Evolutionary conservation across 2,329 filamentous ascomycete genomes (phyloP).

Genomic region (Aspergillus fumigatus): DNA sequence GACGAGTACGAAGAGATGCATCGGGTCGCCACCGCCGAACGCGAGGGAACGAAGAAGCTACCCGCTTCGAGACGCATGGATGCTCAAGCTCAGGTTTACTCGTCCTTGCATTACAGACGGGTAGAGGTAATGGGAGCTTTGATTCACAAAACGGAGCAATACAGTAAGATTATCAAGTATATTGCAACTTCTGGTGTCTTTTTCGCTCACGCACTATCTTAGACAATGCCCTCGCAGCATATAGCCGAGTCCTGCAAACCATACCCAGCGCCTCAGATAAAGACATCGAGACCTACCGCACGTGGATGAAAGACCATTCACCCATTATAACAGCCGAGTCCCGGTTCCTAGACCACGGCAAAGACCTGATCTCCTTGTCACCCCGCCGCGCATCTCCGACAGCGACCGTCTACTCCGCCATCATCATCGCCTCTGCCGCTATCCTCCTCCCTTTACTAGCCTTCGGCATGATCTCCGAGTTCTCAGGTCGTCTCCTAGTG

Average conservation of each 20-base stretch:
- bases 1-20: slow-evolving; percentile 55
- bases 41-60: slow-evolving; percentile 27
- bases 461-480: slow-evolving; percentile 55
- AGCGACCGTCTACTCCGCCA: slow-evolving; percentile 33
- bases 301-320: slow-evolving; percentile 49
- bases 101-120: slow-evolving; percentile 51
- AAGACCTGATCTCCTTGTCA: slow-evolving; percentile 42
- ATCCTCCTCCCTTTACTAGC: slow-evolving; percentile 56
- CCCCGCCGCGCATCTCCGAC: slow-evolving; percentile 17
- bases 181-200: background rate
- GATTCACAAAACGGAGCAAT: slow-evolving; percentile 57
- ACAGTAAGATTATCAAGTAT: slow-evolving; percentile 44
- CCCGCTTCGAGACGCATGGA: slow-evolving; percentile 40
- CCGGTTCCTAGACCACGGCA: slow-evolving; percentile 48
- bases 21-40: slow-evolving; percentile 27
- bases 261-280: slow-evolving; percentile 42
- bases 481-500: slow-evolving; percentile 55
- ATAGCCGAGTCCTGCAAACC: slow-evolving; percentile 44
- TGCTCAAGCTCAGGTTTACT: slow-evolving; percentile 46
- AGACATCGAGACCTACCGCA: slow-evolving; percentile 50
- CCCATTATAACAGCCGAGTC: slow-evolving; percentile 50
- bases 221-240: slow-evolving; percentile 43
- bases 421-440: slow-evolving; percentile 47
- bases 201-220: slow-evolving; percentile 1
- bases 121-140: slow-evolving; percentile 52